These are phyloP conservation scores for Besnoitia besnoiti DNA, from an alignment of 169 alveolate genomes.

Conservation along the genomic window DNA sequence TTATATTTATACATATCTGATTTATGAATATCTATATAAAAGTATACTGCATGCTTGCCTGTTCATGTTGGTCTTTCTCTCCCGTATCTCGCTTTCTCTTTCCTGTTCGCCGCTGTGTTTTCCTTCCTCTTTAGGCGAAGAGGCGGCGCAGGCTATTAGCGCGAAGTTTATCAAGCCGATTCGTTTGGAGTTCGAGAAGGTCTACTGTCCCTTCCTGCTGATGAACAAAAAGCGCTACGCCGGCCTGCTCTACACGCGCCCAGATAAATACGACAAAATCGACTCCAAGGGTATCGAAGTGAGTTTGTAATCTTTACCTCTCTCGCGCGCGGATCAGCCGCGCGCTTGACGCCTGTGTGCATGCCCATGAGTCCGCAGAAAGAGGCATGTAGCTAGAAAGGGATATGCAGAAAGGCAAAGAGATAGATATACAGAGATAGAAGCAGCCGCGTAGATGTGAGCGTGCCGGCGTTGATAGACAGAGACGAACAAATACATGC, in stretches of 20 bases:
- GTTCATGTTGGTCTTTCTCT: no score
- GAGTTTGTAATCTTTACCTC: not conserved
- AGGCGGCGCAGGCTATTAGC: conserved; percentile 94
- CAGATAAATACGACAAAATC: conserved; percentile 95
- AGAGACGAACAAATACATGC: not conserved
- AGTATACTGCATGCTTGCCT: no score
- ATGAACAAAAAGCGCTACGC: conserved; percentile 98
- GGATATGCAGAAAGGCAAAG: not conserved
- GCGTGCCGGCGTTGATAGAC: not conserved
- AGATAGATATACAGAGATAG: not conserved
- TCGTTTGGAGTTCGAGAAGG: conserved; percentile 97
- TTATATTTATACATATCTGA: no score
- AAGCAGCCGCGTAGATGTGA: not conserved
- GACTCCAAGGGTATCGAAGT: conserved; percentile 96
- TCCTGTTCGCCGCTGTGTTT: not conserved
- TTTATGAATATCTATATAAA: no score
- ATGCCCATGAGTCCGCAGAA: not conserved
- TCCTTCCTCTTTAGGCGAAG: conserved; percentile 74
- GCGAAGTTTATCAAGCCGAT: conserved; percentile 92
- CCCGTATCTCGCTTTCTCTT: no score
- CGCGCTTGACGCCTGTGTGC: not conserved
- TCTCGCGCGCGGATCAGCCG: not conserved
- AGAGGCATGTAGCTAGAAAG: not conserved
- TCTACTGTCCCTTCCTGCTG: conserved; percentile 95
- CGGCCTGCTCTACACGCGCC: conserved; percentile 94